Conservation (phyloP, 2,329 filamentous ascomycete species). For the Botrytis paeoniae region DNA sequence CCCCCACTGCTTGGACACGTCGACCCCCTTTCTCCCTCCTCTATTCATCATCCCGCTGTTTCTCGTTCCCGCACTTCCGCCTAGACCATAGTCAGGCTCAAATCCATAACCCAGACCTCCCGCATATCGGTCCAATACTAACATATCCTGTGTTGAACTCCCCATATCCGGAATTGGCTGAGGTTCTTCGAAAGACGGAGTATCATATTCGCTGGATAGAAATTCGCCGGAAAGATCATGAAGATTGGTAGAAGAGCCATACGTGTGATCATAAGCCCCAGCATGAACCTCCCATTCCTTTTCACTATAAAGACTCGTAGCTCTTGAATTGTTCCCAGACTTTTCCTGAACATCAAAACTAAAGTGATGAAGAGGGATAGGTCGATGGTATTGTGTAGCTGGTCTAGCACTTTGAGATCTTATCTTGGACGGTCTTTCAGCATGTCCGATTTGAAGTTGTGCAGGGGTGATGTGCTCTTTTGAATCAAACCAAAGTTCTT, state of each 20-base stretch:
- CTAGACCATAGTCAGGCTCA: constrained; percentile 26
- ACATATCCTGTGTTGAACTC: constrained; percentile 29
- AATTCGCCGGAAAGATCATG: neutral
- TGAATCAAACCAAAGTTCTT: constrained; percentile 9
- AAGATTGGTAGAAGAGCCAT: constrained; percentile 22
- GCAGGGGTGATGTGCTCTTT: neutral
- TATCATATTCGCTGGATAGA: constrained; percentile 21
- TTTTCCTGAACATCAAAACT: constrained; percentile 15
- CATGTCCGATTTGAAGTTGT: neutral
- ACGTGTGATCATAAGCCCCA: constrained; percentile 30
- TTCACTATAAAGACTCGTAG: constrained; percentile 11
- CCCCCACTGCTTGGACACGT: constrained; percentile 23
- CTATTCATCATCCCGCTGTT: constrained; percentile 18
- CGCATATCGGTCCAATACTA: constrained; percentile 30
- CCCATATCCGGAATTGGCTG: constrained; percentile 18
- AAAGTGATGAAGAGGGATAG: constrained; percentile 18
- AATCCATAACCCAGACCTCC: constrained; percentile 29
- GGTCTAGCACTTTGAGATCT: constrained; percentile 14
- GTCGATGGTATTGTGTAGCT: constrained; percentile 13
- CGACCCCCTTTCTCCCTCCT: constrained; percentile 22
- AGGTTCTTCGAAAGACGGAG: constrained; percentile 19
- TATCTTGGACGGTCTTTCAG: neutral
- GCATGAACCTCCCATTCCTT: constrained; percentile 19
- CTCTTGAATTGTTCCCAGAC: constrained; percentile 1
- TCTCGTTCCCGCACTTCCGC: constrained; percentile 25